phyloP scores from a whole-genome alignment of 139 green algal genomes.

The Asterochloris erici region DNA sequence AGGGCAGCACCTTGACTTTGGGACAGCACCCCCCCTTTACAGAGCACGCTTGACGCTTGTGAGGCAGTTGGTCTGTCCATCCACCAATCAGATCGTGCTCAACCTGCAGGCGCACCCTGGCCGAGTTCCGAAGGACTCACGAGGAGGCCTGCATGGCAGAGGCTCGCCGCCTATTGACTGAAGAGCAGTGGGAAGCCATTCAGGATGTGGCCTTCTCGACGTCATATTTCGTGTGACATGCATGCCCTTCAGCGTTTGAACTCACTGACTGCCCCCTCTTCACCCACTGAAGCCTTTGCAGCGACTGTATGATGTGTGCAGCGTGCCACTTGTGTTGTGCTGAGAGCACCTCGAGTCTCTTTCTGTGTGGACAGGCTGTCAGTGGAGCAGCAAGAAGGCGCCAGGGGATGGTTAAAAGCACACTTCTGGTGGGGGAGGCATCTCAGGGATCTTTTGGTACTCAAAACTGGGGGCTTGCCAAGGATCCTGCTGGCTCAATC shows the following conservation, averaged over 20 bases:
- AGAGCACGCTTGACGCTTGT: background rate
- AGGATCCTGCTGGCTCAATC: too few species aligned
- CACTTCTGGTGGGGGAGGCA: too few species aligned
- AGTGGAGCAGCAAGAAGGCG: too few species aligned
- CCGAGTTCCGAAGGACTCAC: conserved; percentile 66
- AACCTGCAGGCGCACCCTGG: conserved; percentile 39
- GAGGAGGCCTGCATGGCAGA: conserved; percentile 52
- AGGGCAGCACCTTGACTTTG: background rate
- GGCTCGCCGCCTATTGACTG: conserved; percentile 42
- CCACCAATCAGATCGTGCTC: background rate
- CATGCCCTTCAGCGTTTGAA: background rate
- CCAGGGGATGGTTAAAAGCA: too few species aligned
- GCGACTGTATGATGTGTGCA: too few species aligned
- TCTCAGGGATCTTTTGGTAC: too few species aligned
- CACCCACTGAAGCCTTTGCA: too few species aligned
- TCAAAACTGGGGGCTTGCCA: too few species aligned
- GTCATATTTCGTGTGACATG: conserved; percentile 66
- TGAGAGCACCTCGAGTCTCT: too few species aligned
- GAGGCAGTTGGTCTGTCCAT: background rate
- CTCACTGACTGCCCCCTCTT: background rate
- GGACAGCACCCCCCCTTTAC: background rate
- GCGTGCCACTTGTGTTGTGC: too few species aligned
- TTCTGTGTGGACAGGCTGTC: too few species aligned
- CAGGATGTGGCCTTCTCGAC: conserved; percentile 62
- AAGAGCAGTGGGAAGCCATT: conserved; percentile 76